Percentiles rank a stretch among this genome's conserved stretches.
phyloP scores from a whole-genome alignment of 2,329 filamentous ascomycete genomes.

The Exserohilum turcica region DNA sequence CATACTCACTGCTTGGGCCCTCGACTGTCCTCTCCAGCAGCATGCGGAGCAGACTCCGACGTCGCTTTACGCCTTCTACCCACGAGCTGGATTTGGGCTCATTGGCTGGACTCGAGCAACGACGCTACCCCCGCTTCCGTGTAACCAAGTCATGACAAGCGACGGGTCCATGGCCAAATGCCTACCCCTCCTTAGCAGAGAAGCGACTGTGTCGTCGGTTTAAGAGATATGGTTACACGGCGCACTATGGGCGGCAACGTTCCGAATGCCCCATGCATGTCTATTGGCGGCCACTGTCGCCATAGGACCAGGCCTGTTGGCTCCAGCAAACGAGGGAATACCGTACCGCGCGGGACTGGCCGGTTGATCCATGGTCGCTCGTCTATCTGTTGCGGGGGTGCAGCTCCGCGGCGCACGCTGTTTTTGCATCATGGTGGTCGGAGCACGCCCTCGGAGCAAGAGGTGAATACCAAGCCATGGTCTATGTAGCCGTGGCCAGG shows the following conservation, averaged over 20 bases:
- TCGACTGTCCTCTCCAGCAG: neutral
- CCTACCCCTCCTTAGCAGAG: neutral
- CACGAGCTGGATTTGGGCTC: neutral
- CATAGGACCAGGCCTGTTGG: conserved; percentile 5
- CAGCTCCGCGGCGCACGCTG: conserved; percentile 13
- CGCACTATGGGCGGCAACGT: conserved; percentile 24
- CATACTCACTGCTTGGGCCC: neutral
- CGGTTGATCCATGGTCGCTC: conserved; percentile 29
- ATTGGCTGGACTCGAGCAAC: neutral
- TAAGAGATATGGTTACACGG: conserved; percentile 13
- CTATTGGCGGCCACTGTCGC: conserved; percentile 11
- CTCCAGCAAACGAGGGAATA: conserved; percentile 20
- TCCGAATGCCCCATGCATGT: conserved; percentile 16
- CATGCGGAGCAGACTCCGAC: neutral
- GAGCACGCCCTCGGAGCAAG: neutral
- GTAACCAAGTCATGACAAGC: conserved; percentile 4
- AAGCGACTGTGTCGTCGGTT: conserved; percentile 8
- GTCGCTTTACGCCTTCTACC: neutral
- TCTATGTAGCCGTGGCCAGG: neutral
- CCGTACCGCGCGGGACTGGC: conserved; percentile 28
- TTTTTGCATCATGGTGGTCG: neutral
- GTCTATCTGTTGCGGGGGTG: conserved; percentile 32
- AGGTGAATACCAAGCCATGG: neutral
- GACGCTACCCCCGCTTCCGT: neutral
- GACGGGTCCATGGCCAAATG: conserved; percentile 16